Base-by-base conservation (phyloP, 192 early-diverging fungal species). In the Phycomyces blakesleeanus region DNA sequence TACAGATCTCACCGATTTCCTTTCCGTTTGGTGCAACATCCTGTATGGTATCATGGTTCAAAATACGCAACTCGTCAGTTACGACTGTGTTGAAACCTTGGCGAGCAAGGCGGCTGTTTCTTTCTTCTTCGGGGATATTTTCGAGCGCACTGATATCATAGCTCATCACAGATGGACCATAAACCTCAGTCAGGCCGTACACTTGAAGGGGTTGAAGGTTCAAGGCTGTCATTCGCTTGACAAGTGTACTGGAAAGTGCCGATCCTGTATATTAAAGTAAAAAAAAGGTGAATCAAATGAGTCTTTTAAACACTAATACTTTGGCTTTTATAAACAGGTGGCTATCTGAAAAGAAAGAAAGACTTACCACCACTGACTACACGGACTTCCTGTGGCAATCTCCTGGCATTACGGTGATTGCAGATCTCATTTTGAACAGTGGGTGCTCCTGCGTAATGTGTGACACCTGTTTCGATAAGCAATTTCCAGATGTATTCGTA, bases 171-270 rank as follows among this genome's bases (percentile, higher is more conserved):
- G 73, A 57, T 0, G 85, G 83, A 8, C 85, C 83, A 57, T 83
- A 81, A 0, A 80, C 82, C 57, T 87, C 85, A 0, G 85, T 87
- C 14, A 87, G 68, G 25, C 85, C 85, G 63, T 87, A 87, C 9
- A 87, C 78, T 38, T 87, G 85, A 26, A 75, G 67, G 10, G 82
- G 80, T 54, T 73, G 64, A 54, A 87, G 66, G 44, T 78, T 77
- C n/a, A 87, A 54, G 2, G 73, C 64, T 39, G 72, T 74, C 75
- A 87, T 73, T 8, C 63, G 27, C 25, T 55, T 74, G 41, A 87
- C 72, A 39, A 83, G 65, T 1, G 79, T 80, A 15, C 79, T 72
- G 3, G 78, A 76, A 1, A 83, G 75, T 3, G 83, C 76, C 9
- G 85, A 78, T 2, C 82, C 83, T 49, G 70, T 18, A 82, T 69